Evolutionary conservation across 75 land plant genomes (phyloP), one percentile per base, ranked within the genome.

Genomic region (Selaginella tamariscina): DNA sequence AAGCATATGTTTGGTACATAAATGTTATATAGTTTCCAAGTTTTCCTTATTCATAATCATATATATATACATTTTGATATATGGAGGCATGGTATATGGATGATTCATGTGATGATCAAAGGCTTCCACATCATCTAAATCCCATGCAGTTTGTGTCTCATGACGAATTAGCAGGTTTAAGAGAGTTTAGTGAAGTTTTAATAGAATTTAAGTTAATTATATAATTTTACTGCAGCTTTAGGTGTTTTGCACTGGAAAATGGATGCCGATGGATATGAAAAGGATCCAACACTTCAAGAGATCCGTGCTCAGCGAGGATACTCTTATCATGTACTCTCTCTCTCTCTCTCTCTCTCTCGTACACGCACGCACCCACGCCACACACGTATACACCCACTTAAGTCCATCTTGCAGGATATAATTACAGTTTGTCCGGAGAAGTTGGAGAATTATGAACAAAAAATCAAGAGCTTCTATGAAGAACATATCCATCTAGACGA

Each of bases 71-170:
- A n/a, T n/a, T n/a, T n/a, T n/a, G n/a, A n/a, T n/a, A n/a, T n/a
- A 76, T 89, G 72, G 80, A 89, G 72, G 99, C 99, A 26, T 95
- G 99, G 99, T 90, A 87, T 59, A 90, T 95, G 96, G 91, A 95
- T 76, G 86, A 85, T 44, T 83, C 83, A 54, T 64, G 69, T 23
- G 87, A 80, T 57, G 99, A 95, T 66, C 91, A 85, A 56, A 82
- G 98, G 33, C 82, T 86, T 22, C 96, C 96, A 32, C 99, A 90
- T 72, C 92, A 90, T 69, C 82, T 70, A 24, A 78, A 85, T 2
- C 96, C 99, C 0, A 72, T 73, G 69, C 74, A 90, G 72, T 82
- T 71, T 75, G 87, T 90, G 27, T 82, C 96, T 23, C 32, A 78
- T 39, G 75, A 85, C 2, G 27, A 78, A 44, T 87, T 95, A 67